Evolutionary conservation across 805 yeast genomes (phyloP).

Genomic region (Starmerella scarabaei): DNA sequence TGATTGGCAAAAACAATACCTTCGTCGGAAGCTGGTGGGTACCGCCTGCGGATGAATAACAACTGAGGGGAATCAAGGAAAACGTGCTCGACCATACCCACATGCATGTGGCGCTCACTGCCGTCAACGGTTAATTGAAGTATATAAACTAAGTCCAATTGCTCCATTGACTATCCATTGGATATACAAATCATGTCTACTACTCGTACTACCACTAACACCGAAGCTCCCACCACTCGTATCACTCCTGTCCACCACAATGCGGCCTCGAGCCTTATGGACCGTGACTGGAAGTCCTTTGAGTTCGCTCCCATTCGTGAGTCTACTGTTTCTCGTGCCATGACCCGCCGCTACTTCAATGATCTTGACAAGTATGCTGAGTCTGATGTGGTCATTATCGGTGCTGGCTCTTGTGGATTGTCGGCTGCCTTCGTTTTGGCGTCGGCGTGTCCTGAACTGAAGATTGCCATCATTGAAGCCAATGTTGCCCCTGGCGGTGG

Average conservation of each 20-base stretch:
- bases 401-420: conserved; percentile 68
- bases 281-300: conserved; percentile 51
- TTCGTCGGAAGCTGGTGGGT: no score
- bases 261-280: conserved; percentile 9
- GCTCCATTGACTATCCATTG: no score
- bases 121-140: no score
- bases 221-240: conserved; percentile 5
- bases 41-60: no score
- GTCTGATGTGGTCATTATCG: conserved; percentile 60
- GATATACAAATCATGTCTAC: conserved; percentile 14
- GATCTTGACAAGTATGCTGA: conserved; percentile 65
- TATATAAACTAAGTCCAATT: no score
- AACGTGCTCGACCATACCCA: no score
- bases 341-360: conserved; percentile 61
- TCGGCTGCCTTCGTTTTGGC: conserved; percentile 66
- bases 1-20: no score
- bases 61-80: no score
- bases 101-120: no score
- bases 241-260: conserved; percentile 10
- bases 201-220: conserved; percentile 18
- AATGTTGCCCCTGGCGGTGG: conserved; percentile 74
- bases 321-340: conserved; percentile 66
- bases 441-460: conserved; percentile 60
- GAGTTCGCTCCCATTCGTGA: conserved; percentile 62
- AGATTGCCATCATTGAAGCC: conserved; percentile 61